Evolutionary conservation across 176 grass and related monocot species (phyloP), one percentile per base, ranked within the genome.

Genomic region (Oryza longistaminata): DNA sequence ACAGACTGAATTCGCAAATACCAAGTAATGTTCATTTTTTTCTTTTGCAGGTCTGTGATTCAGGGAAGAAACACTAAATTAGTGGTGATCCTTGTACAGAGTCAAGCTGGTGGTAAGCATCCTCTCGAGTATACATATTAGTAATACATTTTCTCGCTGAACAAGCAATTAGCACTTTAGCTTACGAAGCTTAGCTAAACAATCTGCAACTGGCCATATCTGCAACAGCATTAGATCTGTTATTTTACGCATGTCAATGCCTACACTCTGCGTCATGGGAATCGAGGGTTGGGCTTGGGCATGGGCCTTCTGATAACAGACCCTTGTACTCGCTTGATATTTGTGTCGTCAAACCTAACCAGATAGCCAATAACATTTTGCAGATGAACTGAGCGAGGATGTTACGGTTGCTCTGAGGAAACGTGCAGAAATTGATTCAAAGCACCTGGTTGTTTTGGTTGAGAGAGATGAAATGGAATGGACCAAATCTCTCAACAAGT

Each of bases 301-400:
- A 42, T 26, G 21, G 0, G 33, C 27, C n/a, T 68, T 71, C 3
- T 71, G 29, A 81, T 24, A 26, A 81, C 31, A 55, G 19, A 24
- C 16, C n/a, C 26, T 55, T 71, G n/a, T 71, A 39, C 7, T 71
- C 14, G 6, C 49, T 71, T 81, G 48, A 70, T 71, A 12, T 82
- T 82, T 71, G 12, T 19, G 5, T 48, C 33, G 25, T 77, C 22
- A 53, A 58, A 85, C n/a, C 73, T 83, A 73, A 87, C 46, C 25
- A 52, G 22, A 79, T 49, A 44, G 27, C 19, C 64, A 75, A 80
- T 65, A 52, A 78, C 85, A 43, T 73, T 73, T 74, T 82, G 75
- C 89, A 98, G 96, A 94, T 77, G 96, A 96, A 44, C 84, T 92
- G 66, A 92, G 82, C 10, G 91, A 99, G 87, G 93, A 99, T 77